These are phyloP conservation scores for Caloboletus firmus DNA, from an alignment of 1,284 basidiomycete species.

Conservation along the genomic window DNA sequence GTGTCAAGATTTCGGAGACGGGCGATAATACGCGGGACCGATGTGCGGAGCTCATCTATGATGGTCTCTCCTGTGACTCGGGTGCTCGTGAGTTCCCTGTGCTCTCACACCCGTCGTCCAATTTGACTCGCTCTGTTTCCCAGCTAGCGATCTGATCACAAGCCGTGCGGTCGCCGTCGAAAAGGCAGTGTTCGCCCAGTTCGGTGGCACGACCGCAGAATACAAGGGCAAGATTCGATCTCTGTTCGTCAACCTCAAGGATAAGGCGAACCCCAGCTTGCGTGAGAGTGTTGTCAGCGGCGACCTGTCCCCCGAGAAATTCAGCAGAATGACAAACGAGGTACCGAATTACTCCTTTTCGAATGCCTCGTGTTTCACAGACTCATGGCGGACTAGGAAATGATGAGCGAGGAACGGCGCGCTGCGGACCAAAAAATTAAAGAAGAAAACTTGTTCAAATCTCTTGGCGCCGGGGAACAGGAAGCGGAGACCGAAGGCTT, in stretches of 20 bases:
- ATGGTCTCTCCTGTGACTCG: conserved; percentile 84
- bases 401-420: conserved; percentile 93
- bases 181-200: conserved; percentile 51
- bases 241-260: conserved; percentile 91
- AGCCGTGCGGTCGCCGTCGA: conserved; percentile 62
- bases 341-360: conserved; percentile 40
- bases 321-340: conserved; percentile 82
- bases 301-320: conserved; percentile 65
- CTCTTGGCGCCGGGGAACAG: conserved; percentile 85
- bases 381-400: conserved; percentile 60
- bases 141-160: conserved; percentile 65
- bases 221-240: conserved; percentile 87
- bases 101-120: not conserved
- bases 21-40: conserved; percentile 83
- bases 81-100: conserved; percentile 68
- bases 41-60: conserved; percentile 89
- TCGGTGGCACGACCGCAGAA: conserved; percentile 43
- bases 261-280: conserved; percentile 89
- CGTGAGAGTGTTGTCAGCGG: conserved; percentile 85
- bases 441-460: conserved; percentile 88
- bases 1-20: conserved; percentile 54
- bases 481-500: conserved; percentile 98
- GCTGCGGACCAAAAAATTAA: conserved; percentile 81
- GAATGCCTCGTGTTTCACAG: not conserved
- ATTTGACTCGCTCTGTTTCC: conserved; percentile 3